Conservation (phyloP, 345 rosid genomes). For the Salix udensis region DNA sequence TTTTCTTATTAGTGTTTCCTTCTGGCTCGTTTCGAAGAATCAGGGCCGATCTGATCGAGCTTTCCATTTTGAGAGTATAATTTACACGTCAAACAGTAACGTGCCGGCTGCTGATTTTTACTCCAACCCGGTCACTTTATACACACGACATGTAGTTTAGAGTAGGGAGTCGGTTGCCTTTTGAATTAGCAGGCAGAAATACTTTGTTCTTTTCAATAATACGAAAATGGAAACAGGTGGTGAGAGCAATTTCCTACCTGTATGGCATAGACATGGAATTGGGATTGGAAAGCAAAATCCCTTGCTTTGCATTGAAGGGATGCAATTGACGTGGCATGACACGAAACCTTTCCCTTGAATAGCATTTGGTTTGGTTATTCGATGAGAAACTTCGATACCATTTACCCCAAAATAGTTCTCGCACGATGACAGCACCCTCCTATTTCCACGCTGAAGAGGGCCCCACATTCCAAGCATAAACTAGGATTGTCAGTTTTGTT, state of each 20-base stretch:
- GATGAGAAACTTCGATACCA: conserved; percentile 1
- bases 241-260: neutral
- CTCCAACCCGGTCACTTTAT: too few species aligned
- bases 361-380: conserved; percentile 1
- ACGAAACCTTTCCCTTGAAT: neutral
- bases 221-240: neutral
- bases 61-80: neutral
- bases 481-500: too few species aligned
- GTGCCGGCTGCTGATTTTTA: neutral
- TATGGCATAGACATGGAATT: neutral
- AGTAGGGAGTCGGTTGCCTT: neutral
- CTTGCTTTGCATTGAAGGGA: conserved; percentile 32
- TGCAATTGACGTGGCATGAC: neutral
- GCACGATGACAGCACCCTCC: too few species aligned
- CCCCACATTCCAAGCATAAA: too few species aligned
- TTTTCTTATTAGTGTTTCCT: conserved; percentile 19
- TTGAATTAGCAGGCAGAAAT: too few species aligned
- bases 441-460: too few species aligned
- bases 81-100: neutral
- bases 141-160: neutral
- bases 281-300: neutral
- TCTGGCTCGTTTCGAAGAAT: conserved; percentile 8
- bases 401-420: neutral
- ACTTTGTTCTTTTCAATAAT: neutral
- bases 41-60: neutral